Percentiles rank a stretch among this genome's conserved stretches.
phyloP scores from a whole-genome alignment of 2,329 filamentous ascomycete species.

The Fusarium albosuccineum region DNA sequence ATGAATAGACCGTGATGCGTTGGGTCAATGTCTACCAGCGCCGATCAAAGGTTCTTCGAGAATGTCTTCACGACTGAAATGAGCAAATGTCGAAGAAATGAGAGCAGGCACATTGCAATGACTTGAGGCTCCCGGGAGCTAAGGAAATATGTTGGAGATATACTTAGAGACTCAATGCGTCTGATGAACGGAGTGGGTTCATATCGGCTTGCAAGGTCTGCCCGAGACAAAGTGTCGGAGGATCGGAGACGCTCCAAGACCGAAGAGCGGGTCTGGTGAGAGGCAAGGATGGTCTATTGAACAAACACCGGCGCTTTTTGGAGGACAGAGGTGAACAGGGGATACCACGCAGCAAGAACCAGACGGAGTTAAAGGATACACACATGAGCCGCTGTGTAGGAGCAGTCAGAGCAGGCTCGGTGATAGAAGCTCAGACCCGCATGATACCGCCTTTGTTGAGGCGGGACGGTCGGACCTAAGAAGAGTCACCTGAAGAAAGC shows the following conservation, averaged over 20 bases:
- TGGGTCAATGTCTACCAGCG: constrained; percentile 67
- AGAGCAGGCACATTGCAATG: constrained; percentile 17
- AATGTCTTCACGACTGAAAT: constrained; percentile 51
- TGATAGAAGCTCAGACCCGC: constrained; percentile 12
- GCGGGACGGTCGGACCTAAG: constrained; percentile 16
- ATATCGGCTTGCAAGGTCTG: constrained; percentile 10
- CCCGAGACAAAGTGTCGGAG: constrained; percentile 16
- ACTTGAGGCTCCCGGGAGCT: constrained; percentile 16
- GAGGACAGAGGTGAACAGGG: constrained; percentile 10
- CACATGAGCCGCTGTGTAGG: constrained; percentile 5
- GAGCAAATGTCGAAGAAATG: constrained; percentile 28
- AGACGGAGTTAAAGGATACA: constrained; percentile 11
- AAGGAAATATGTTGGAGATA: constrained; percentile 28
- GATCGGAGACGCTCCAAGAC: constrained; percentile 19
- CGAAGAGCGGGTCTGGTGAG: constrained; percentile 24
- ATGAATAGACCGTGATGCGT: constrained; percentile 65
- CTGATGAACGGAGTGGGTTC: constrained; percentile 8
- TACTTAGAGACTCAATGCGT: constrained; percentile 24
- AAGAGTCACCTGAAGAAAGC: constrained; percentile 20
- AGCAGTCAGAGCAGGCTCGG: constrained; percentile 8
- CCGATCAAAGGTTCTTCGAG: constrained; percentile 63
- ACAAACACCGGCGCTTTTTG: constrained; percentile 7
- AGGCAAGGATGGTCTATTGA: constrained; percentile 3
- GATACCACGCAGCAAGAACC: constrained; percentile 7
- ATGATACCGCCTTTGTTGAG: constrained; percentile 27